These are phyloP conservation scores for Colletotrichum phormii DNA, from an alignment of 2,329 filamentous ascomycete species.

Conservation along the genomic window DNA sequence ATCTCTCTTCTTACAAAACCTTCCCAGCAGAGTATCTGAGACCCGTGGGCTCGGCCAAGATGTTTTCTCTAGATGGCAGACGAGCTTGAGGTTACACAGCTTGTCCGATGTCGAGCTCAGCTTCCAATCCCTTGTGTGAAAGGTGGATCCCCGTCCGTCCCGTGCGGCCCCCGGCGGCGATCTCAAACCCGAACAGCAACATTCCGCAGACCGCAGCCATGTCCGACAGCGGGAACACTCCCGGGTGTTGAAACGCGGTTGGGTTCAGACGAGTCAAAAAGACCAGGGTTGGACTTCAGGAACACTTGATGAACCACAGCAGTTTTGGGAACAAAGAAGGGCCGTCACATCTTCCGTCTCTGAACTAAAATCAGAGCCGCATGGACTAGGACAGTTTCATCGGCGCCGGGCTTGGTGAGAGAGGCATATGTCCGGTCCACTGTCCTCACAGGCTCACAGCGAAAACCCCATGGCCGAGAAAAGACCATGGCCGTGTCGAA, in stretches of 20 bases:
- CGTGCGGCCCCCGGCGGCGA: too few species aligned
- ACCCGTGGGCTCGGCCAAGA: too few species aligned
- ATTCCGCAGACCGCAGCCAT: background rate
- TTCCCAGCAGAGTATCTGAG: too few species aligned
- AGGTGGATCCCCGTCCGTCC: background rate
- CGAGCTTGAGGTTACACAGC: too few species aligned
- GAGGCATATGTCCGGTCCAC: background rate
- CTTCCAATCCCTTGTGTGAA: background rate
- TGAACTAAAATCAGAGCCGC: background rate
- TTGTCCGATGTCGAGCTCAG: too few species aligned
- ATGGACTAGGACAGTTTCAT: background rate
- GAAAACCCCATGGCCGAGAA: background rate
- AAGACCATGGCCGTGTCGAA: background rate
- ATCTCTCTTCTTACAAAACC: background rate
- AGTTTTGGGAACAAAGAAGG: background rate
- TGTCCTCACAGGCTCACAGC: too few species aligned
- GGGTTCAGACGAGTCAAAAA: slow-evolving; percentile 10
- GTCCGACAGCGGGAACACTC: background rate
- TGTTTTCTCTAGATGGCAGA: too few species aligned
- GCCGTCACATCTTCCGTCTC: background rate
- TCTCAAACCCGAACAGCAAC: too few species aligned
- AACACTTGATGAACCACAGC: background rate
- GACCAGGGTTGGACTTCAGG: background rate
- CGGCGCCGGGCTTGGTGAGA: background rate
- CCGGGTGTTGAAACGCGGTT: slow-evolving; percentile 5